A percentile compares a stretch with the other conserved stretches of the same genome.
Evolutionary conservation across 495 filamentous ascomycete genomes (phyloP).

Genomic region (Podospora fimiseda): DNA sequence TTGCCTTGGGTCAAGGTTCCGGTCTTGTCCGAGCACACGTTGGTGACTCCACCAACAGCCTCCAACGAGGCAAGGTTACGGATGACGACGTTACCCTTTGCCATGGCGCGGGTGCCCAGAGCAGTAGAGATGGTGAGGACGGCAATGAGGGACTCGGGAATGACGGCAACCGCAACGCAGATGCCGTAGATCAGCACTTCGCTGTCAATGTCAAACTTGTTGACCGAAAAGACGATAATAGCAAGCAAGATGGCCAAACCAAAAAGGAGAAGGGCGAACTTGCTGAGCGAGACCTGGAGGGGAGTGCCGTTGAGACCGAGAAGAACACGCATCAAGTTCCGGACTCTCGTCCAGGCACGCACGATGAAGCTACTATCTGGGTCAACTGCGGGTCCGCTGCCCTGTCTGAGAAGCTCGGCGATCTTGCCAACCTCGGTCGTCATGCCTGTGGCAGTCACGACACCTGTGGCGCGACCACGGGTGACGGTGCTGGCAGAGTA

Average conservation of each 20-base stretch:
- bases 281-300: conserved; percentile 68
- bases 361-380: conserved; percentile 36
- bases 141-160: conserved; percentile 62
- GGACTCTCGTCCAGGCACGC: conserved; percentile 8
- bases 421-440: conserved; percentile 76
- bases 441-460: conserved; percentile 69
- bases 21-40: conserved; percentile 86
- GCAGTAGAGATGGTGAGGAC: conserved; percentile 71
- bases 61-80: conserved; percentile 70
- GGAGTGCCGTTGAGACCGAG: conserved; percentile 72
- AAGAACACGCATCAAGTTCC: conserved; percentile 18
- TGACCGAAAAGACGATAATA: conserved; percentile 74
- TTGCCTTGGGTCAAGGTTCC: conserved; percentile 72
- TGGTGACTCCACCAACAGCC: conserved; percentile 76
- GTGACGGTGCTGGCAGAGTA: conserved; percentile 61
- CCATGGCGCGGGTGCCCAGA: conserved; percentile 70
- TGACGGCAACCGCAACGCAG: conserved; percentile 62
- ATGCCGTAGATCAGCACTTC: conserved; percentile 81
- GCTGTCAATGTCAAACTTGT: conserved; percentile 58
- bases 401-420: conserved; percentile 53
- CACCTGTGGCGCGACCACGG: conserved; percentile 58
- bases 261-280: conserved; percentile 68
- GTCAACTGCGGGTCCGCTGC: conserved; percentile 47
- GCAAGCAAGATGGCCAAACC: conserved; percentile 66
- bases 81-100: conserved; percentile 67